These are phyloP conservation scores for Ceratobasidium sp. DNA, from an alignment of 1,284 basidiomycete genomes.

Conservation along the genomic window DNA sequence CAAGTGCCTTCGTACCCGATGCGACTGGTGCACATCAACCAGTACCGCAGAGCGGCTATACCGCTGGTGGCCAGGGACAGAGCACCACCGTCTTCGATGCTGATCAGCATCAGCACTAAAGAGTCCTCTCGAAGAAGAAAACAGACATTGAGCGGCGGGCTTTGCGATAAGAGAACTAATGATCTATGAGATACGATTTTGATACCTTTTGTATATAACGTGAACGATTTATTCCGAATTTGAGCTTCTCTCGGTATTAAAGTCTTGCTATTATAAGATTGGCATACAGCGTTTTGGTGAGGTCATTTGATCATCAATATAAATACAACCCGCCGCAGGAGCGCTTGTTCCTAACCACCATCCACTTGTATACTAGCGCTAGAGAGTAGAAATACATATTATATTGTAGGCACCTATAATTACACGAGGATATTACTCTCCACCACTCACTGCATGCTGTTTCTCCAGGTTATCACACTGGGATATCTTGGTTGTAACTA, in stretches of 20 bases:
- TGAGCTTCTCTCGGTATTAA: background rate
- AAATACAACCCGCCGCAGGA: too few relatives aligned
- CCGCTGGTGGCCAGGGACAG: constrained; percentile 45
- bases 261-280: too few relatives aligned
- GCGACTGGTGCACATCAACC: constrained; percentile 65
- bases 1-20: constrained; percentile 78
- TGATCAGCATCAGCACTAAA: constrained; percentile 53
- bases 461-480: too few relatives aligned
- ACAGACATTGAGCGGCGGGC: constrained; percentile 1
- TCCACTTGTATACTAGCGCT: too few relatives aligned
- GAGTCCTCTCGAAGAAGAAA: background rate
- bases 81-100: constrained; percentile 69
- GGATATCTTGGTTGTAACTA: background rate
- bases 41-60: constrained; percentile 53
- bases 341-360: too few relatives aligned
- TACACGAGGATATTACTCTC: too few relatives aligned
- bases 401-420: too few relatives aligned
- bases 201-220: constrained; percentile 37
- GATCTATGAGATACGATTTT: constrained; percentile 7
- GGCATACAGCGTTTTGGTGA: too few relatives aligned
- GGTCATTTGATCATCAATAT: too few relatives aligned
- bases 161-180: background rate
- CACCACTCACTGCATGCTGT: too few relatives aligned
- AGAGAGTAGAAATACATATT: too few relatives aligned
- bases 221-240: background rate